A percentile compares a stretch with the other conserved stretches of the same genome.
phyloP scores from a whole-genome alignment of 2,329 filamentous ascomycete species.

The Calonectria pauciramosa region DNA sequence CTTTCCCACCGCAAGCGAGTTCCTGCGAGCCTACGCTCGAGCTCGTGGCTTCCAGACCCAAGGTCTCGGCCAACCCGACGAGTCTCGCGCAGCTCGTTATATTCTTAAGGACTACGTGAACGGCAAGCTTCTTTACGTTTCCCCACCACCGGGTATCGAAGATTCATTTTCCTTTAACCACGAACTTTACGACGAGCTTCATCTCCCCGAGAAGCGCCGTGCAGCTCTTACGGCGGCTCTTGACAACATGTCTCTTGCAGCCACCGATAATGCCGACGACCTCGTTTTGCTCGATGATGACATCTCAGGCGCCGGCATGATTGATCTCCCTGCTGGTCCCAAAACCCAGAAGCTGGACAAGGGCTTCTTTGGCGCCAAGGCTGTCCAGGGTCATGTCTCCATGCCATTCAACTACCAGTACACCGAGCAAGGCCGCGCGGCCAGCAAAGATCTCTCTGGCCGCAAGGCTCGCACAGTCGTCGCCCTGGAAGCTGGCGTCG shows the following conservation, averaged over 20 bases:
- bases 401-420: constrained; percentile 94
- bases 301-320: constrained; percentile 58
- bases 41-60: constrained; percentile 93
- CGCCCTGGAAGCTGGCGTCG: constrained; percentile 87
- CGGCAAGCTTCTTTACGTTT: constrained; percentile 92
- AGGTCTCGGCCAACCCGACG: constrained; percentile 91
- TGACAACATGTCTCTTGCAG: constrained; percentile 59
- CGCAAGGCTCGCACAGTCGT: constrained; percentile 86
- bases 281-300: constrained; percentile 42
- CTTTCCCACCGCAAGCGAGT: constrained; percentile 84
- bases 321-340: constrained; percentile 70
- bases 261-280: constrained; percentile 46
- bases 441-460: constrained; percentile 79
- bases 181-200: constrained; percentile 86
- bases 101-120: constrained; percentile 98
- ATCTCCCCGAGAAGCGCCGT: constrained; percentile 86
- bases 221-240: constrained; percentile 69
- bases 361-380: constrained; percentile 84
- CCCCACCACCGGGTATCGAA: constrained; percentile 82
- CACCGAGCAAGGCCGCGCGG: constrained; percentile 77
- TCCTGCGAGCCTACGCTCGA: constrained; percentile 87
- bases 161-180: constrained; percentile 86
- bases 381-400: constrained; percentile 75
- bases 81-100: constrained; percentile 89
- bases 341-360: constrained; percentile 87